phyloP scores from a whole-genome alignment of 768 basidiomycete species.

The Mycena haematopus region DNA sequence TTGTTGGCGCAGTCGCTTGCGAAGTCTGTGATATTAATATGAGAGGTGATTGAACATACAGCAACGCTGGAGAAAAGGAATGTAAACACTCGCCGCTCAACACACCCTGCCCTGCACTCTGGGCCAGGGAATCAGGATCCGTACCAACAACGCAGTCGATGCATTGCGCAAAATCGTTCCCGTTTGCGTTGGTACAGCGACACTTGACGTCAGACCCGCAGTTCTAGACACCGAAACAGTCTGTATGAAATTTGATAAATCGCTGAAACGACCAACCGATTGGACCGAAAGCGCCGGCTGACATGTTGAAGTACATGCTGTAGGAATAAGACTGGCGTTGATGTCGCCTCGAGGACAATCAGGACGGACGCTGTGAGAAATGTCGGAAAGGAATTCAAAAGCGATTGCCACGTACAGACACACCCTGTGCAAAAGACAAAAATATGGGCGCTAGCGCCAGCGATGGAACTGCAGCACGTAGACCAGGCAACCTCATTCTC shows the following conservation, averaged over 20 bases:
- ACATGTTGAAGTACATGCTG: slow-evolving; percentile 7
- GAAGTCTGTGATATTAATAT: slow-evolving; percentile 2
- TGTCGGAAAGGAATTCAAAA: neutral
- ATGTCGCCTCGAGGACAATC: slow-evolving; percentile 7
- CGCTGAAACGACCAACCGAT: neutral
- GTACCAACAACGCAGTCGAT: slow-evolving; percentile 13
- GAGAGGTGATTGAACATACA: neutral
- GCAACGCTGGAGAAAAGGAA: neutral
- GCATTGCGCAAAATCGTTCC: slow-evolving; percentile 10
- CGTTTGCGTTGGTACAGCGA: slow-evolving; percentile 15
- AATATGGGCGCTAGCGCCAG: slow-evolving; percentile 15
- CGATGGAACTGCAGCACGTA: neutral
- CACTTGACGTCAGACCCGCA: slow-evolving; percentile 15
- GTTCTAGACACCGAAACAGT: neutral
- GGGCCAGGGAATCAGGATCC: neutral
- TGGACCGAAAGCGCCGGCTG: slow-evolving; percentile 8
- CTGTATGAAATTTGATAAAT: too few relatives aligned
- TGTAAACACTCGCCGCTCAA: slow-evolving; percentile 3
- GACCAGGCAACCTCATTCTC: neutral
- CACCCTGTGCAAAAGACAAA: slow-evolving; percentile 4
- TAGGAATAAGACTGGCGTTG: slow-evolving; percentile 10
- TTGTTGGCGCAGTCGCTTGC: slow-evolving; percentile 3
- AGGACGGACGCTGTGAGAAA: slow-evolving; percentile 1
- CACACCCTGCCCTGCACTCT: slow-evolving; percentile 1
- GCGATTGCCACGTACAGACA: neutral